Percentiles rank a stretch among this genome's conserved stretches.
Conservation (phyloP, 306 rosid species). For the Cucumis cinereus region DNA sequence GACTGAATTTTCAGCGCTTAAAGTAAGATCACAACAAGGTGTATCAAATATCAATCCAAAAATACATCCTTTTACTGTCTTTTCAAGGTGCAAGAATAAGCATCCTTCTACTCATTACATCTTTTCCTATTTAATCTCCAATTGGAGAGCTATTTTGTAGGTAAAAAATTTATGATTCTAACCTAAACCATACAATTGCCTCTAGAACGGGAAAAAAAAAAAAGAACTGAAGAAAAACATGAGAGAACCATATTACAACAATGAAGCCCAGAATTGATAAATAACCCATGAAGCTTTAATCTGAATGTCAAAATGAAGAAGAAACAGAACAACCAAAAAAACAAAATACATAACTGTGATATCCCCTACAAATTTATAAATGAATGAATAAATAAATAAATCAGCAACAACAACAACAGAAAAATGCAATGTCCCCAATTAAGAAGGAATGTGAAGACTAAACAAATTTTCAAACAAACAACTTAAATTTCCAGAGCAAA, state of each 20-base stretch:
- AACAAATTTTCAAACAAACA: background rate
- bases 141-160: too few relatives aligned
- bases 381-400: background rate
- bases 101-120: too few relatives aligned
- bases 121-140: too few relatives aligned
- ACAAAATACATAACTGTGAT: too few relatives aligned
- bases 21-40: background rate
- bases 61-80: too few relatives aligned
- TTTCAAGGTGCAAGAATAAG: too few relatives aligned
- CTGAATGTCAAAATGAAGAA: background rate
- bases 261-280: background rate
- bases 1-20: background rate
- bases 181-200: background rate
- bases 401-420: too few relatives aligned
- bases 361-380: too few relatives aligned
- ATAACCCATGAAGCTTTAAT: background rate
- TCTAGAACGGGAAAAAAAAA: background rate
- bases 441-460: background rate
- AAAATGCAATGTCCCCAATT: too few relatives aligned
- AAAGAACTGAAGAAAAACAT: background rate
- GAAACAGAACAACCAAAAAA: background rate
- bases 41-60: background rate
- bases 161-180: background rate
- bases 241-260: background rate
- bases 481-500: background rate